phyloP scores from a whole-genome alignment of 106 monocot species.

The Dendrobium officinale region DNA sequence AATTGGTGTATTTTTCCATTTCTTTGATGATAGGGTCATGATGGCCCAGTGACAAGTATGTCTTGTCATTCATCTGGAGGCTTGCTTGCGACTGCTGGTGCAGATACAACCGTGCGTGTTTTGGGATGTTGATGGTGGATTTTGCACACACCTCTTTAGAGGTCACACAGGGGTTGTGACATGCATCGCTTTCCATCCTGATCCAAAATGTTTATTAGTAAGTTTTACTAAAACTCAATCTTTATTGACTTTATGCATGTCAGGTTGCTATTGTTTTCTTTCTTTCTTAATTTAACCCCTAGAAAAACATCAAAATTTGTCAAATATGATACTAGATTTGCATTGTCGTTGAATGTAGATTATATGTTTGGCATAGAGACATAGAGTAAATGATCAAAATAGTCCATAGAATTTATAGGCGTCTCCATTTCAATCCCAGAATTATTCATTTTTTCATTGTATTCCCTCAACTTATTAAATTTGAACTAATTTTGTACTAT shows the following conservation, averaged over 20 bases:
- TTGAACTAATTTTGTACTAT: too few relatives aligned
- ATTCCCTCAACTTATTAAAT: too few relatives aligned
- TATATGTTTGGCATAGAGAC: neutral
- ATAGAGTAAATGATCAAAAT: neutral
- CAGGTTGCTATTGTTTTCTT: neutral
- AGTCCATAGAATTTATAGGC: too few relatives aligned
- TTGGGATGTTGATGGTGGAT: constrained; percentile 99
- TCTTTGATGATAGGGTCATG: constrained; percentile 62
- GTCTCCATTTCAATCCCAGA: too few relatives aligned
- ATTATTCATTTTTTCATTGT: too few relatives aligned
- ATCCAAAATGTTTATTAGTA: constrained; percentile 75
- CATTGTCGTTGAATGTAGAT: neutral
- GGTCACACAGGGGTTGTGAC: constrained; percentile 89
- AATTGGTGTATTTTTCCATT: constrained; percentile 1
- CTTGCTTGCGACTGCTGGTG: constrained; percentile 88
- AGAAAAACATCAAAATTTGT: neutral
- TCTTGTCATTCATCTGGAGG: constrained; percentile 92
- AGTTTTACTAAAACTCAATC: constrained; percentile 12
- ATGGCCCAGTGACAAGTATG: constrained; percentile 87
- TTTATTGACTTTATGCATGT: neutral
- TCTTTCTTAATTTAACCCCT: neutral
- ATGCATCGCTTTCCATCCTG: constrained; percentile 69
- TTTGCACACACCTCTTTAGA: constrained; percentile 91
- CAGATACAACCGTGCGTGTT: constrained; percentile 76
- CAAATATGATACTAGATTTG: neutral